phyloP scores from a whole-genome alignment of 192 early-diverging fungal genomes.

The Radiomyces spectabilis region DNA sequence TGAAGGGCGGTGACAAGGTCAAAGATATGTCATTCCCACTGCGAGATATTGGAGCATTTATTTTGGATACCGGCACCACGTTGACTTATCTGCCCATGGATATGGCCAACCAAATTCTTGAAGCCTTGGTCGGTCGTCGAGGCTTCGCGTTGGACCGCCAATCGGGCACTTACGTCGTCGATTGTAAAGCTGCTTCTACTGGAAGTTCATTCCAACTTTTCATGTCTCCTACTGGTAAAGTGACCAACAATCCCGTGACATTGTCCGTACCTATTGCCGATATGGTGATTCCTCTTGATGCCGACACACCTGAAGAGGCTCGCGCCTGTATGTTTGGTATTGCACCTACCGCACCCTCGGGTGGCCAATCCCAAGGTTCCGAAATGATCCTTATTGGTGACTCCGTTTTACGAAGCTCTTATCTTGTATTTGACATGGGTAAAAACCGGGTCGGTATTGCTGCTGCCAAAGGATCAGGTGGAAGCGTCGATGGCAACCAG shows the following conservation, averaged over 20 bases:
- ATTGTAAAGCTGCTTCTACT: conserved; percentile 11
- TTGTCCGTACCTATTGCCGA: conserved; percentile 14
- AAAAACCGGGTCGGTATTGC: conserved; percentile 24
- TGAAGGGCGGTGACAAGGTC: background rate
- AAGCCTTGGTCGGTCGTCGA: conserved; percentile 7
- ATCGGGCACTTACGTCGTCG: conserved; percentile 17
- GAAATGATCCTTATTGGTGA: conserved; percentile 29
- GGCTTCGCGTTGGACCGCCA: conserved; percentile 9
- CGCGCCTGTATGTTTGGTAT: conserved; percentile 23
- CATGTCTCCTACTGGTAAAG: conserved; percentile 7
- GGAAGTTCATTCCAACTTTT: conserved; percentile 2
- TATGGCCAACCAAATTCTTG: conserved; percentile 11
- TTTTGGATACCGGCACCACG: conserved; percentile 29
- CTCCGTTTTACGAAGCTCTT: conserved; percentile 21
- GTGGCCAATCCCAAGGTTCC: background rate
- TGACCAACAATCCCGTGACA: conserved; percentile 6
- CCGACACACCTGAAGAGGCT: background rate
- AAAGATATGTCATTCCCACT: conserved; percentile 6
- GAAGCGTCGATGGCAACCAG: background rate
- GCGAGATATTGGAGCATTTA: conserved; percentile 8
- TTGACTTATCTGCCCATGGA: conserved; percentile 18
- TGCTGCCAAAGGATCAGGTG: conserved; percentile 10
- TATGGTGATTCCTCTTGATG: conserved; percentile 22
- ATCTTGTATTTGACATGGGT: conserved; percentile 31
- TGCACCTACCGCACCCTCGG: conserved; percentile 5